Conservation (phyloP, 176 grass and related monocot genomes). For the Raddia distichophylla region DNA sequence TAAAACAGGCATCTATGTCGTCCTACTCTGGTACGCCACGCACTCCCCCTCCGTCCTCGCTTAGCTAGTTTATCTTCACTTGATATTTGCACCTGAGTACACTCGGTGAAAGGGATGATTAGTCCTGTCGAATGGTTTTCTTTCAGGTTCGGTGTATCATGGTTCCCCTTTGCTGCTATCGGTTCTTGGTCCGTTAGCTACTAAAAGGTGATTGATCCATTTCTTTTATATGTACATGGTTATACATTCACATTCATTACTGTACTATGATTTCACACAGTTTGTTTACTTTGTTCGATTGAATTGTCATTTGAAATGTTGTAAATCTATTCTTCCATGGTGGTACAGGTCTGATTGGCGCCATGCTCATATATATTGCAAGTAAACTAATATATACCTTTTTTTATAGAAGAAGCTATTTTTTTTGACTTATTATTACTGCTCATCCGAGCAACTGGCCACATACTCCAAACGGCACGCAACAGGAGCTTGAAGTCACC, state of each 20-base stretch:
- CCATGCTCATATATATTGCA: slow-evolving; percentile 69
- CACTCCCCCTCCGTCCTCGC: neutral
- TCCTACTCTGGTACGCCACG: slow-evolving; percentile 70
- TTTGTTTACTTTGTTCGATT: neutral
- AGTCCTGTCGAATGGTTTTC: slow-evolving; percentile 21
- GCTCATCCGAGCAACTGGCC: slow-evolving; percentile 78
- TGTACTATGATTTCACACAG: neutral
- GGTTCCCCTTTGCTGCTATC: slow-evolving; percentile 86
- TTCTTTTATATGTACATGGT: slow-evolving; percentile 15
- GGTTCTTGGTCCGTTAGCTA: slow-evolving; percentile 75
- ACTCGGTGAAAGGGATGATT: neutral
- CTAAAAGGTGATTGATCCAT: slow-evolving; percentile 55
- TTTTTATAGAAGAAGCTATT: neutral
- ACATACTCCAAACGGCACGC: slow-evolving; percentile 62
- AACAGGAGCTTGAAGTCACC: slow-evolving; percentile 64
- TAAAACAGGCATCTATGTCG: slow-evolving; percentile 86
- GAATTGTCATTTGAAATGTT: neutral
- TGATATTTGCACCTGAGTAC: slow-evolving; percentile 13
- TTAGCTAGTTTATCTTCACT: neutral
- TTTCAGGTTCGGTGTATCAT: slow-evolving; percentile 97
- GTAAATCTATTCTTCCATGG: slow-evolving; percentile 32
- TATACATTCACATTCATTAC: neutral
- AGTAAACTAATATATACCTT: slow-evolving; percentile 50
- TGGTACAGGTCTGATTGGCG: slow-evolving; percentile 63
- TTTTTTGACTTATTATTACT: slow-evolving; percentile 30